Evolutionary conservation across 257 asterid genomes (phyloP).

Genomic region (Nicotiana knightiana): DNA sequence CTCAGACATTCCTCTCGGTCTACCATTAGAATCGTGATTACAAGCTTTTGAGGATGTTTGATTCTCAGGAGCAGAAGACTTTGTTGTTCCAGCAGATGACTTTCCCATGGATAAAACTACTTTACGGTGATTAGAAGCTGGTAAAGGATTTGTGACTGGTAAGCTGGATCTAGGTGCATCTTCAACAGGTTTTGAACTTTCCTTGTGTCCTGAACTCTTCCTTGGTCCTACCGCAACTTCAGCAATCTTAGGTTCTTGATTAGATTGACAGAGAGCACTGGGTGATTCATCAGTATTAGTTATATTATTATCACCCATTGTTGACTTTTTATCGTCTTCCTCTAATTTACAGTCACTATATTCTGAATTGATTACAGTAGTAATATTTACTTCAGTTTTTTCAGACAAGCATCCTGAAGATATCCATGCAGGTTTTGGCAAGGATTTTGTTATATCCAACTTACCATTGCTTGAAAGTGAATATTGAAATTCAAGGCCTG

Average conservation of each 20-base stretch:
- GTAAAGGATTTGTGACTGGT: slow-evolving; percentile 27
- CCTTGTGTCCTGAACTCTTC: slow-evolving; percentile 40
- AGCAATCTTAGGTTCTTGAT: slow-evolving; percentile 33
- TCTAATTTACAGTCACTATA: slow-evolving; percentile 29
- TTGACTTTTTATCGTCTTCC: slow-evolving; percentile 31
- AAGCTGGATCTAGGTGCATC: slow-evolving; percentile 38
- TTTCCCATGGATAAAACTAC: slow-evolving; percentile 40
- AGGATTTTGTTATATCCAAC: slow-evolving; percentile 26
- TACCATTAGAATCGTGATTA: slow-evolving; percentile 32
- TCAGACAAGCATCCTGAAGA: slow-evolving; percentile 29
- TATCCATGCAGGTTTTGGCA: slow-evolving; percentile 29
- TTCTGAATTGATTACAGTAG: slow-evolving; percentile 24
- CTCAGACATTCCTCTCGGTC: slow-evolving; percentile 42
- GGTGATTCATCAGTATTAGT: slow-evolving; percentile 41
- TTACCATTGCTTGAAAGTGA: slow-evolving; percentile 28
- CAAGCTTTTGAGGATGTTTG: slow-evolving; percentile 24
- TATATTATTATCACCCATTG: slow-evolving; percentile 26
- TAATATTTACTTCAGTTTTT: slow-evolving; percentile 33
- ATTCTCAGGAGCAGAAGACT: slow-evolving; percentile 36
- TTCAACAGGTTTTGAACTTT: slow-evolving; percentile 38
- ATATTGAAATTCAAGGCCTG: slow-evolving; percentile 19
- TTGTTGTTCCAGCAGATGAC: slow-evolving; percentile 33
- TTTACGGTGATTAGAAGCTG: slow-evolving; percentile 43
- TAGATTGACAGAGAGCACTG: slow-evolving; percentile 27
- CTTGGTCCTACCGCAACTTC: slow-evolving; percentile 46